Conservation (phyloP, 2,329 filamentous ascomycete genomes). For the Fusarium ramigenum region DNA sequence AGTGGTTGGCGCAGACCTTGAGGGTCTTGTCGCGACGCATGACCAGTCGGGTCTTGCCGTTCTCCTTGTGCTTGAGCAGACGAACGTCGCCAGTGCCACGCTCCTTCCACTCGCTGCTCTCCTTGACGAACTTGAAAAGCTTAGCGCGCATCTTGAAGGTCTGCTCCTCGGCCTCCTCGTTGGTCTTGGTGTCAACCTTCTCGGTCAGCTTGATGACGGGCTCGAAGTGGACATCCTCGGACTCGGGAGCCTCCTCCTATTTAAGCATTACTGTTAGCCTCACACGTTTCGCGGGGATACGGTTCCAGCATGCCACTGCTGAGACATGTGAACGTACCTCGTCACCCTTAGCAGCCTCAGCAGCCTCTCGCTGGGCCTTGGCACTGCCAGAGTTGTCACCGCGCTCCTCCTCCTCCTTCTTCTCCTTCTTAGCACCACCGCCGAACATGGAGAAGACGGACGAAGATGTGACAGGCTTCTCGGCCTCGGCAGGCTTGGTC, state of each 20-base stretch:
- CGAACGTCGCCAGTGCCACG: constrained; percentile 96
- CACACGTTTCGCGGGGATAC: not conserved
- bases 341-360: constrained; percentile 64
- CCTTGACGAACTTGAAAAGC: constrained; percentile 97
- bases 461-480: constrained; percentile 62
- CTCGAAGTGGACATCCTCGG: constrained; percentile 95
- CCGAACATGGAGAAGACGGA: constrained; percentile 98
- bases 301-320: constrained; percentile 14
- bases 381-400: constrained; percentile 90
- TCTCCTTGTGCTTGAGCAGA: constrained; percentile 98
- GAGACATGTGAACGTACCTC: constrained; percentile 57
- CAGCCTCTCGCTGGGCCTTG: constrained; percentile 77
- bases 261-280: constrained; percentile 11
- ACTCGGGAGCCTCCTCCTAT: constrained; percentile 79
- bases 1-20: constrained; percentile 99
- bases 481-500: constrained; percentile 35
- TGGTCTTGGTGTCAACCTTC: constrained; percentile 96
- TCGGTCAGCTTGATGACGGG: constrained; percentile 95
- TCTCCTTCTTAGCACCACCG: constrained; percentile 95
- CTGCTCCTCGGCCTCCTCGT: constrained; percentile 98
- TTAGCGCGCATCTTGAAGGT: constrained; percentile 99
- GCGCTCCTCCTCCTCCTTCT: constrained; percentile 83
- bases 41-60: constrained; percentile 94
- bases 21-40: constrained; percentile 99
- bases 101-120: constrained; percentile 98